Conservation (phyloP, 2,329 filamentous ascomycete species). For the Hypoxylon sp. region DNA sequence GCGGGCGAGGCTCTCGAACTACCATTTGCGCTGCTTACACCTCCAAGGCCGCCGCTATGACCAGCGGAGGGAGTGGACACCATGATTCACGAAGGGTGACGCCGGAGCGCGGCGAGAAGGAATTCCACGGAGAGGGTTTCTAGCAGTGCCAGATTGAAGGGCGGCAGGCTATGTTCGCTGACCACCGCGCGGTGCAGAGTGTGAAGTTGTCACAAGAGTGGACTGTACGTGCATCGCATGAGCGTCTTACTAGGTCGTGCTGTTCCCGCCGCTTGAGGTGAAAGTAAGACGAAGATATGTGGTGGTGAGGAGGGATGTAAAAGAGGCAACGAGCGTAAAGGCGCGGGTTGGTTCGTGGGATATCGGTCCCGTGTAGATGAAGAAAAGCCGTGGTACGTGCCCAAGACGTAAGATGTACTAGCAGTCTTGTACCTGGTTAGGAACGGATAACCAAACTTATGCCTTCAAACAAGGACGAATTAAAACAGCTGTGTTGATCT, state of each 20-base stretch:
- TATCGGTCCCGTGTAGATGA: conserved; percentile 19
- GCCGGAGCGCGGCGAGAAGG: conserved; percentile 7
- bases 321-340: conserved; percentile 11
- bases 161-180: conserved; percentile 36
- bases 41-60: conserved; percentile 58
- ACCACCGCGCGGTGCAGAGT: conserved; percentile 40
- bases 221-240: conserved; percentile 50
- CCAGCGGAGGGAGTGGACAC: conserved; percentile 59
- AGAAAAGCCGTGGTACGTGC: conserved; percentile 25
- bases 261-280: conserved; percentile 8
- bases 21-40: conserved; percentile 62
- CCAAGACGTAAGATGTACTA: conserved; percentile 20
- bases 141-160: conserved; percentile 21
- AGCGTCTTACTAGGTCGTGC: conserved; percentile 18
- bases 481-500: conserved; percentile 17
- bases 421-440: conserved; percentile 6
- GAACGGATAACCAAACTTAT: conserved; percentile 18
- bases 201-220: conserved; percentile 48
- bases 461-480: conserved; percentile 21
- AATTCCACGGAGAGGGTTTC: not conserved
- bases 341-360: conserved; percentile 21
- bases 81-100: conserved; percentile 53
- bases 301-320: conserved; percentile 10
- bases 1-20: conserved; percentile 69
- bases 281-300: conserved; percentile 3